Evolutionary conservation across 2,329 filamentous ascomycete genomes (phyloP).

Genomic region (Periconia sp.): DNA sequence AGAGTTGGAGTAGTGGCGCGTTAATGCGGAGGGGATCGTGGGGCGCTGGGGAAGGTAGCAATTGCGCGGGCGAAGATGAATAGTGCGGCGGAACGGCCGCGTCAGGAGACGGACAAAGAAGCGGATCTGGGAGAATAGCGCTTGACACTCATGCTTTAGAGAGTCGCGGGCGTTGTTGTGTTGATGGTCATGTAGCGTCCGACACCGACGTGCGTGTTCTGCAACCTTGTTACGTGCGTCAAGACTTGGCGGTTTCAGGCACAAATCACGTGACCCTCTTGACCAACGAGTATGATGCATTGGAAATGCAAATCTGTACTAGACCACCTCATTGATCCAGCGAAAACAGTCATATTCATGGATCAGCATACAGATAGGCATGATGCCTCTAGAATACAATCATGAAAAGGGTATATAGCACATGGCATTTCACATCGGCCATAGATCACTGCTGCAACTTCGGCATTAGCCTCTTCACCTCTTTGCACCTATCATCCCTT

Average conservation of each 20-base stretch:
- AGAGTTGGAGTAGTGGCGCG: constrained; percentile 1
- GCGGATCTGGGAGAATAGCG: too few species aligned
- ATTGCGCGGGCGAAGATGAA: not conserved
- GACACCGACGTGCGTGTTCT: too few species aligned
- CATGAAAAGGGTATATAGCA: constrained; percentile 1
- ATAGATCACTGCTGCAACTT: not conserved
- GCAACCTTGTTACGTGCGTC: too few species aligned
- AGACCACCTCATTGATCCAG: too few species aligned
- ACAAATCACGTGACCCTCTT: not conserved
- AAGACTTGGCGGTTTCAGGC: not conserved
- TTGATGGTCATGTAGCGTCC: too few species aligned
- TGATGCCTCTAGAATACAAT: too few species aligned
- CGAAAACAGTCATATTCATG: not conserved
- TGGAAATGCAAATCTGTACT: not conserved
- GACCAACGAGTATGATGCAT: not conserved
- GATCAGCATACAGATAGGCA: too few species aligned
- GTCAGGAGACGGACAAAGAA: not conserved
- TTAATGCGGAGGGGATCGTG: not conserved
- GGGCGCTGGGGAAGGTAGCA: not conserved
- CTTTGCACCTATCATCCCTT: not conserved
- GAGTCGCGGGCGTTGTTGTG: too few species aligned
- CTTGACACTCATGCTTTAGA: too few species aligned
- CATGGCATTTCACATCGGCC: too few species aligned
- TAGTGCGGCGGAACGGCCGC: not conserved
- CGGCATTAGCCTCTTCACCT: not conserved